phyloP scores from a whole-genome alignment of 768 basidiomycete species.

The Coprinopsis sp. region DNA sequence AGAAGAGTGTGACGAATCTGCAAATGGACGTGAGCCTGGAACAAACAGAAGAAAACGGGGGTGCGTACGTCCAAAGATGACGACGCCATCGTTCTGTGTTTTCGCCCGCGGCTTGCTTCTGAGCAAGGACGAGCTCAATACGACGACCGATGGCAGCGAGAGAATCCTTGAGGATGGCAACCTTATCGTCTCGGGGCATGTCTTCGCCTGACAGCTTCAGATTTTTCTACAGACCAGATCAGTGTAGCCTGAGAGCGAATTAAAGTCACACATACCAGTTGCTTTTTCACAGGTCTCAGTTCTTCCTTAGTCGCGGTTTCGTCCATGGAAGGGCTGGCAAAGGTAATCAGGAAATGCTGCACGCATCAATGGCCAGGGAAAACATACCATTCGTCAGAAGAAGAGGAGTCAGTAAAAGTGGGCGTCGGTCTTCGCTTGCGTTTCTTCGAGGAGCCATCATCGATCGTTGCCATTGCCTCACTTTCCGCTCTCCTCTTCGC shows the following conservation, averaged over 20 bases:
- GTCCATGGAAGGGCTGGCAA: conserved; percentile 86
- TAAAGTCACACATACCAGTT: conserved; percentile 55
- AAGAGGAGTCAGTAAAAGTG: conserved; percentile 92
- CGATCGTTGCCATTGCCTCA: conserved; percentile 77
- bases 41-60: conserved; percentile 5
- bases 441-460: conserved; percentile 64
- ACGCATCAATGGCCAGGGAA: neutral
- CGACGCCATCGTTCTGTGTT: conserved; percentile 85
- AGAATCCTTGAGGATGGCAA: conserved; percentile 92
- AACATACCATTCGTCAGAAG: conserved; percentile 85
- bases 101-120: conserved; percentile 75
- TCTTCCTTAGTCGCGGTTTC: conserved; percentile 91
- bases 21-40: conserved; percentile 6
- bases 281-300: conserved; percentile 93
- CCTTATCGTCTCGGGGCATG: conserved; percentile 93
- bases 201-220: conserved; percentile 91
- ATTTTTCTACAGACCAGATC: conserved; percentile 64
- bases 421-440: conserved; percentile 94
- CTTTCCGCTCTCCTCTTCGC: conserved; percentile 80
- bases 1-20: conserved; percentile 93
- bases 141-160: conserved; percentile 89
- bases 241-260: conserved; percentile 10
- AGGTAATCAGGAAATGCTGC: conserved; percentile 7
- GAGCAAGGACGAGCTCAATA: conserved; percentile 77
- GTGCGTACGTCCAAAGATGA: conserved; percentile 97